These are phyloP conservation scores for Rusavskia elegans DNA, from an alignment of 495 filamentous ascomycete species.

Conservation along the genomic window DNA sequence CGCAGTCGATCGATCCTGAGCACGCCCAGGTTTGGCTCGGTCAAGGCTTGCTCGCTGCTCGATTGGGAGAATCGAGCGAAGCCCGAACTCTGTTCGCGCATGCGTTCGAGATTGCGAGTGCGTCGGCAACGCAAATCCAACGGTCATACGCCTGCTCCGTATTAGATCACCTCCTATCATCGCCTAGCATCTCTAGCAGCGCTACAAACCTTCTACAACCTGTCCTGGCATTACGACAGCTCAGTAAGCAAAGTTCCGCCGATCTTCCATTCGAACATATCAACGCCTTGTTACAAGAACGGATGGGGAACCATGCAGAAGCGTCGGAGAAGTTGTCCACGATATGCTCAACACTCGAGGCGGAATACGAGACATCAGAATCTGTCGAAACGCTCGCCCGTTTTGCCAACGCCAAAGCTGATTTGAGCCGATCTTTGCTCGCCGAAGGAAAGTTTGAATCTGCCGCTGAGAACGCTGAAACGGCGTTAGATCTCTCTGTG, in stretches of 20 bases:
- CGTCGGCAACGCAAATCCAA: conserved; percentile 52
- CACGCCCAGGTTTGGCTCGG: conserved; percentile 88
- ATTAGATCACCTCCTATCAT: conserved; percentile 59
- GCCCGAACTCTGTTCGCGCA: conserved; percentile 81
- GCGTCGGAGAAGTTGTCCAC: conserved; percentile 47
- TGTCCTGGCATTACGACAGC: conserved; percentile 74
- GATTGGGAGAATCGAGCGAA: conserved; percentile 56
- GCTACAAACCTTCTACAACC: conserved; percentile 52
- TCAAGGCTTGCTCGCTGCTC: conserved; percentile 68
- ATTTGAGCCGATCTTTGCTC: conserved; percentile 65
- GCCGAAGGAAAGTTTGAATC: conserved; percentile 43
- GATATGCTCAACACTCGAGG: conserved; percentile 54
- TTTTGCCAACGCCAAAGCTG: conserved; percentile 74
- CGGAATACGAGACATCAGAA: conserved; percentile 71
- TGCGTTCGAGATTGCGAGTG: conserved; percentile 79
- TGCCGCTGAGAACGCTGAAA: conserved; percentile 58
- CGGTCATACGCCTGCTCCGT: conserved; percentile 59
- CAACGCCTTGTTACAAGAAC: conserved; percentile 62
- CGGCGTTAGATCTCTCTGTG: conserved; percentile 52
- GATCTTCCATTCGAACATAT: conserved; percentile 64
- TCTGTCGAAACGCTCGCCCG: conserved; percentile 50
- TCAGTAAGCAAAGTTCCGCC: conserved; percentile 47
- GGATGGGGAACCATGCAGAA: conserved; percentile 47
- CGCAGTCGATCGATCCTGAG: conserved; percentile 87
- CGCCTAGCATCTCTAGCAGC: conserved; percentile 38